phyloP scores from a whole-genome alignment of 495 filamentous ascomycete species.

The Pyrenopolyporus hunteri region DNA sequence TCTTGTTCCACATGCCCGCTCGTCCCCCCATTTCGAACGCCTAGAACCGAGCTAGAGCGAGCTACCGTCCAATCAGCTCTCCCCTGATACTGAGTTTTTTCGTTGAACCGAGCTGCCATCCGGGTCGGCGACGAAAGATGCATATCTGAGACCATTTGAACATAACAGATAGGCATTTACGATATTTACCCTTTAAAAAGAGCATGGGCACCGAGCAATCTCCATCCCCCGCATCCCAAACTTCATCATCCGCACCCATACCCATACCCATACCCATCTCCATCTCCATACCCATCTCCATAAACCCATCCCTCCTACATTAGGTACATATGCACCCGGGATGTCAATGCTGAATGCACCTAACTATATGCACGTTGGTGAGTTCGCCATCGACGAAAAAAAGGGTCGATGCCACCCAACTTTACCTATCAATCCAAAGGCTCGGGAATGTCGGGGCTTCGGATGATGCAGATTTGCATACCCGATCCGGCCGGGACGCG shows the following conservation, averaged over 20 bases:
- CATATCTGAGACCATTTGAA: neutral
- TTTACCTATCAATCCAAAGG: neutral
- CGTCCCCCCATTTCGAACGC: slow-evolving; percentile 19
- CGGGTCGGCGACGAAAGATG: neutral
- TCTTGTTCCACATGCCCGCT: slow-evolving; percentile 25
- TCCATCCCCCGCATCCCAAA: neutral
- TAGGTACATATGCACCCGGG: neutral
- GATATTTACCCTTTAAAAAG: too few relatives aligned
- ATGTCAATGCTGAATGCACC: neutral
- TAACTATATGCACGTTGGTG: neutral
- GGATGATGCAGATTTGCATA: neutral
- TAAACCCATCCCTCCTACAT: too few relatives aligned
- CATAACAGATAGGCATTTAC: slow-evolving; percentile 12
- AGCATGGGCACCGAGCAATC: neutral
- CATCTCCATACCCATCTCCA: too few relatives aligned
- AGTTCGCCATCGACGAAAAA: neutral
- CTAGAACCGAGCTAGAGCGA: slow-evolving; percentile 32
- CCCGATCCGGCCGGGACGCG: too few relatives aligned
- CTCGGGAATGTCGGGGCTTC: neutral
- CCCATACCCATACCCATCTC: too few relatives aligned
- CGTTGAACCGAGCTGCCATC: neutral
- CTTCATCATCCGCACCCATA: neutral
- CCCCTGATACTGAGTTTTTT: neutral
- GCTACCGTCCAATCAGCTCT: slow-evolving; percentile 23
- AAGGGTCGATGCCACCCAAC: neutral